Evolutionary conservation across 331 rosid genomes (phyloP).

Genomic region (Rosa hybrid): DNA sequence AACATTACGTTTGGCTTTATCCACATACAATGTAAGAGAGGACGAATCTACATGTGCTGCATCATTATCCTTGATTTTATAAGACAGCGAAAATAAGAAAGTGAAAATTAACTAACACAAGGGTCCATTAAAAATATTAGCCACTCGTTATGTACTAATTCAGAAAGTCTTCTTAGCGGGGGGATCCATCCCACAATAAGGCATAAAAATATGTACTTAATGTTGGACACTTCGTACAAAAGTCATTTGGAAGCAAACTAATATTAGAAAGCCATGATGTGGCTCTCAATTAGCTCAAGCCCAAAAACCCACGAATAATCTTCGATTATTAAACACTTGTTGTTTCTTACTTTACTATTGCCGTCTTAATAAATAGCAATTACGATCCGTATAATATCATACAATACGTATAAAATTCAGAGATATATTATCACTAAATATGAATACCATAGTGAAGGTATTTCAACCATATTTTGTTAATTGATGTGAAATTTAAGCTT

Average conservation of each 20-base stretch:
- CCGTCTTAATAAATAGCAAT: neutral
- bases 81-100: neutral
- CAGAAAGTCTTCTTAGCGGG: slow-evolving; percentile 26
- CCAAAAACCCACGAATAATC: neutral
- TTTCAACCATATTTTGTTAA: neutral
- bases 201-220: slow-evolving; percentile 13
- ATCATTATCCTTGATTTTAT: neutral
- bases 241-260: slow-evolving; percentile 36
- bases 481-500: neutral
- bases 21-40: neutral
- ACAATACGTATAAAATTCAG: neutral
- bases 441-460: too few species aligned
- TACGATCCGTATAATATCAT: neutral
- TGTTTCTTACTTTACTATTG: neutral
- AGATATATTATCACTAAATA: neutral
- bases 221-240: slow-evolving; percentile 32
- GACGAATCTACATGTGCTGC: slow-evolving; percentile 9
- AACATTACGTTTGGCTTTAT: slow-evolving; percentile 4
- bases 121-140: slow-evolving; percentile 26
- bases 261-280: slow-evolving; percentile 26
- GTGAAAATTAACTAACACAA: slow-evolving; percentile 39
- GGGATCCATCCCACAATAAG: slow-evolving; percentile 23
- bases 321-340: neutral
- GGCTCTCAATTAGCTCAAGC: neutral
- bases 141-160: slow-evolving; percentile 37